Conservation (phyloP, 2,329 filamentous ascomycete species). For the Cyphellophora europaea region DNA sequence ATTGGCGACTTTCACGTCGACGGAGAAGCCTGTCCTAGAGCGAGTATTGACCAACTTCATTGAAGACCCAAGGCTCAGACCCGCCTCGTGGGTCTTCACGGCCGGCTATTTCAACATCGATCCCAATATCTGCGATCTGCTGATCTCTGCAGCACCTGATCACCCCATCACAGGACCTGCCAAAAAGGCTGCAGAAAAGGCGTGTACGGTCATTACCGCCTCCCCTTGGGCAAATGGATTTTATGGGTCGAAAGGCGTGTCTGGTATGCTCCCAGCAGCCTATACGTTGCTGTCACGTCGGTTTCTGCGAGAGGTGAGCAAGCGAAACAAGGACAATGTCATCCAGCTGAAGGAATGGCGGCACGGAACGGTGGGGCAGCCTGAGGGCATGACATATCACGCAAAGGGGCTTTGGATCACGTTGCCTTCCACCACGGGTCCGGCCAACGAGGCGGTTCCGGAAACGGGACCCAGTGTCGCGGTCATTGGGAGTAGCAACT, state of each 20-base stretch:
- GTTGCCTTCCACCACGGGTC: conserved; percentile 10
- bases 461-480: conserved; percentile 64
- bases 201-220: conserved; percentile 81
- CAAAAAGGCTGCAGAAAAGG: conserved; percentile 24
- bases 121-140: conserved; percentile 66
- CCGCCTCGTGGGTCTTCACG: conserved; percentile 87
- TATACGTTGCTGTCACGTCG: conserved; percentile 81
- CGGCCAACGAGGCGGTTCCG: conserved; percentile 23
- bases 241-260: conserved; percentile 78
- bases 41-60: conserved; percentile 63
- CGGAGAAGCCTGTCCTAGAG: conserved; percentile 75
- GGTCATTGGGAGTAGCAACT: conserved; percentile 86
- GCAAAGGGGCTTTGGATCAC: conserved; percentile 59
- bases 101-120: conserved; percentile 98
- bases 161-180: conserved; percentile 12
- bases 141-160: conserved; percentile 52
- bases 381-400: conserved; percentile 92
- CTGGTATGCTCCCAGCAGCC: conserved; percentile 79
- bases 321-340: conserved; percentile 43
- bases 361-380: conserved; percentile 67
- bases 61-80: conserved; percentile 47
- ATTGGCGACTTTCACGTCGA: conserved; percentile 55
- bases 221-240: conserved; percentile 94
- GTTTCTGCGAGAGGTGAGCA: conserved; percentile 59
- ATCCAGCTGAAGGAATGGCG: conserved; percentile 83